Evolutionary conservation across 2,329 filamentous ascomycete species (phyloP), one percentile per base, ranked within the genome.

Genomic region (Diaporthe citrichinensis): DNA sequence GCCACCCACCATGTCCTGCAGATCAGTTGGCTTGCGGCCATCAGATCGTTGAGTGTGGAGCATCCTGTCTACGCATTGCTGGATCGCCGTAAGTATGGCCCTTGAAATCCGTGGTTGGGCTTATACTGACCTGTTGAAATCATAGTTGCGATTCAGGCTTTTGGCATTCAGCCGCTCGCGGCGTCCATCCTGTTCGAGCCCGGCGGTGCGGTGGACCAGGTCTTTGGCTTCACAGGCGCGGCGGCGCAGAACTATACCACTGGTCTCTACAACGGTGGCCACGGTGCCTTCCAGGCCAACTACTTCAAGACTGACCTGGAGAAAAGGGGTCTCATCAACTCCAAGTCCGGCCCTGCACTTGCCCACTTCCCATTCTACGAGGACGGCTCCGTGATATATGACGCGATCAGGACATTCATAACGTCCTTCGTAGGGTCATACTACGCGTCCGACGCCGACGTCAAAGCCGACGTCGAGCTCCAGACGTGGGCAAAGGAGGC

Each of bases 401-500:
- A 80, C 61, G 82, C 81, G 4, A 85, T 85, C 62, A 79, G 79
- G 5, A 72, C 74, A 0, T 88, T 88, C 79, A 83, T 87, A 77
- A 78, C 78, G 14, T 73, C 81, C 3, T 86, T 87, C 74, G 81
- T 88, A n/a, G 78, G 85, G 53, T 84, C 86, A 0, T 88, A 87
- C 80, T 89, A 89, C 79, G 4, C 74, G 2, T 78, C 77, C 39
- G 80, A 85, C 62, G 67, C 71, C 1, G 80, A 79, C 9, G 76
- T 88, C 14, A 69, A 73, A 1, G 71, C 74, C 5, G 87, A 89
- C 77, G 31, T 61, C 0, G 87, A 89, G 75, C 78, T 89, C 1
- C 83, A 86, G 73, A 81, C 81, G n/a, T 89, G 87, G 87, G 81
- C 86, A 39, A 59, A 69, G 2, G 87, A 89, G 80, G 84, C 84